Percentiles rank a stretch among this genome's conserved stretches.
Evolutionary conservation across 345 rosid species (phyloP).

Genomic region (Syzygium grande): DNA sequence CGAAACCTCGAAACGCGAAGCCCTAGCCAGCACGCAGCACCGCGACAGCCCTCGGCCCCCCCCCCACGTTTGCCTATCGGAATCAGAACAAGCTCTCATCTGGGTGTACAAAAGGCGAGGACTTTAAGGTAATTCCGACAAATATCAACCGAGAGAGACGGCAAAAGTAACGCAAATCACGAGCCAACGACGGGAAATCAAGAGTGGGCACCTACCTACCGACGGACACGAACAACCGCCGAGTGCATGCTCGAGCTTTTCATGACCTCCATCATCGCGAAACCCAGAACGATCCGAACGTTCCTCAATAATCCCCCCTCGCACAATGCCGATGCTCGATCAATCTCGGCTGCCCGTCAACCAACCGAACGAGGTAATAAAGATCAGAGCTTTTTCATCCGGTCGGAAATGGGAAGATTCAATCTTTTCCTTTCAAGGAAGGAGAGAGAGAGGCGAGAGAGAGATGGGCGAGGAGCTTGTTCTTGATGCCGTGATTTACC

Average conservation of each 20-base stretch:
- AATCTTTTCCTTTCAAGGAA: neutral
- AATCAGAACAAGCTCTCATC: neutral
- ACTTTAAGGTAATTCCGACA: neutral
- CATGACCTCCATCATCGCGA: neutral
- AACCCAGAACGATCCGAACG: neutral
- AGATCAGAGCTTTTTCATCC: neutral
- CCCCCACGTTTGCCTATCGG: neutral
- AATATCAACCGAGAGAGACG: neutral
- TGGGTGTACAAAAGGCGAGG: neutral
- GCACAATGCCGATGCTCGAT: neutral
- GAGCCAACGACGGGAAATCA: neutral
- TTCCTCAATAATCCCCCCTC: neutral
- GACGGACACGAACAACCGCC: neutral
- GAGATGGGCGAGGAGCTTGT: neutral
- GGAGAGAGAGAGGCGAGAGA: neutral
- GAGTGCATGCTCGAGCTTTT: neutral
- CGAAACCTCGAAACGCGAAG: neutral
- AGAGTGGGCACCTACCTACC: neutral
- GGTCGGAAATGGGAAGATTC: neutral
- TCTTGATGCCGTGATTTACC: neutral
- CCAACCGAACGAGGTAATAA: neutral
- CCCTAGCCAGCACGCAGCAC: neutral
- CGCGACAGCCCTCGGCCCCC: neutral
- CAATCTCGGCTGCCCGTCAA: neutral
- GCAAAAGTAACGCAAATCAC: neutral